Evolutionary conservation across 768 basidiomycete genomes (phyloP), one percentile per base, ranked within the genome.

Genomic region (Daedalea quercina): DNA sequence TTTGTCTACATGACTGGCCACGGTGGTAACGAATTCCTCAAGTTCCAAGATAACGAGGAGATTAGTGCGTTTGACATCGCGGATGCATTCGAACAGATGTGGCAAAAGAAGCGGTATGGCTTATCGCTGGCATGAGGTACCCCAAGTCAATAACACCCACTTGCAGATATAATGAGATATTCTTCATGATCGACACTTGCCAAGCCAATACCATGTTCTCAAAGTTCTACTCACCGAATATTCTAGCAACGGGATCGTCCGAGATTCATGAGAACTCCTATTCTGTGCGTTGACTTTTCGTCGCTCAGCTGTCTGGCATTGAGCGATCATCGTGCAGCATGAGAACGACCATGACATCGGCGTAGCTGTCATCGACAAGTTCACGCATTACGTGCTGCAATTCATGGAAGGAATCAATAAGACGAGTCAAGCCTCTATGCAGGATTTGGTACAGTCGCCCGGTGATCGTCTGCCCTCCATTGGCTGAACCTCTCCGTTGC

Each of bases 1-100:
- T 97, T 98, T 64, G 83, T 99, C 19, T 98, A 96, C 69, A 90
- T 98, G 91, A 95, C 96, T 0, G 96, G 96, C 0, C 96, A 98
- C 60, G 96, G 96, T 12, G 96, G 96, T 0, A 89, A 95, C 62
- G 96, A 96, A 68, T 99, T 98, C 67, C 81, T 99, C 64, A 98
- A 99, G 67, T 98, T 99, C 68, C 96, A 99, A 65, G 96, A 99
- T 65, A 94, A 90, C 66, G 96, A 98, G 68, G 96, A 99, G 67
- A 92, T 98, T 61, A 92, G 89, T 54, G 93, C 95, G 0, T 92
- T 89, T 53, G 96, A 98, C 65, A 81, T 98, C n/a, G 95, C 95
- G 0, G 95, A 98, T 65, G 94, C 96, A 1, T 89, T 98, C 55
- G 93, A 93, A 67, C 94, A 97, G 70, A 99, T 99, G 95, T 94